These are phyloP conservation scores for Nemania sp. DNA, from an alignment of 2,329 filamentous ascomycete genomes.

Conservation along the genomic window DNA sequence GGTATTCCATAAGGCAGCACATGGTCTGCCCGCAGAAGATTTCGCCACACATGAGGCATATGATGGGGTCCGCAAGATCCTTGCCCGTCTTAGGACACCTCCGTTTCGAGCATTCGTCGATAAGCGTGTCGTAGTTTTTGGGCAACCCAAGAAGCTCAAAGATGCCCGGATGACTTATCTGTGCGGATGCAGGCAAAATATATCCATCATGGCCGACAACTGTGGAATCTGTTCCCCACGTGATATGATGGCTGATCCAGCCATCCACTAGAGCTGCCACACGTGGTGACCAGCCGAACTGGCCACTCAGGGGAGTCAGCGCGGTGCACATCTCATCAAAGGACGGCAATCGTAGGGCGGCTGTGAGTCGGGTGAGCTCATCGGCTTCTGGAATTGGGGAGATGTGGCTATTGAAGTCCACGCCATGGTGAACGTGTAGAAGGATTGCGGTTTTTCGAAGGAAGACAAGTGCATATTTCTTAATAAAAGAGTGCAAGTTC, in stretches of 20 bases:
- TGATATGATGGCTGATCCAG: constrained; percentile 73
- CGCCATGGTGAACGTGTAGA: constrained; percentile 83
- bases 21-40: constrained; percentile 94
- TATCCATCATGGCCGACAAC: constrained; percentile 13
- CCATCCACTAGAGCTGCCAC: constrained; percentile 58
- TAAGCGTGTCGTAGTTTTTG: constrained; percentile 87
- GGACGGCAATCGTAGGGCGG: constrained; percentile 73
- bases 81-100: constrained; percentile 89
- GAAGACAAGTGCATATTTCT: constrained; percentile 87
- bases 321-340: constrained; percentile 78
- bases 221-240: constrained; percentile 38
- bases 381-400: constrained; percentile 67
- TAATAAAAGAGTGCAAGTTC: constrained; percentile 64
- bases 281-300: constrained; percentile 55
- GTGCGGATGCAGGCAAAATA: constrained; percentile 47
- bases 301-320: constrained; percentile 51
- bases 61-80: constrained; percentile 85
- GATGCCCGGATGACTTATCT: constrained; percentile 81
- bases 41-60: constrained; percentile 95
- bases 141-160: constrained; percentile 93
- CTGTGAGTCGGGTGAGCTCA: constrained; percentile 81
- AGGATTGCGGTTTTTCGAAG: constrained; percentile 83
- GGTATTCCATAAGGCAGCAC: constrained; percentile 77
- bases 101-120: constrained; percentile 84
- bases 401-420: constrained; percentile 78